Evolutionary conservation across 2,329 filamentous ascomycete species (phyloP), one percentile per base, ranked within the genome.

Genomic region (Macrophomina tecta): DNA sequence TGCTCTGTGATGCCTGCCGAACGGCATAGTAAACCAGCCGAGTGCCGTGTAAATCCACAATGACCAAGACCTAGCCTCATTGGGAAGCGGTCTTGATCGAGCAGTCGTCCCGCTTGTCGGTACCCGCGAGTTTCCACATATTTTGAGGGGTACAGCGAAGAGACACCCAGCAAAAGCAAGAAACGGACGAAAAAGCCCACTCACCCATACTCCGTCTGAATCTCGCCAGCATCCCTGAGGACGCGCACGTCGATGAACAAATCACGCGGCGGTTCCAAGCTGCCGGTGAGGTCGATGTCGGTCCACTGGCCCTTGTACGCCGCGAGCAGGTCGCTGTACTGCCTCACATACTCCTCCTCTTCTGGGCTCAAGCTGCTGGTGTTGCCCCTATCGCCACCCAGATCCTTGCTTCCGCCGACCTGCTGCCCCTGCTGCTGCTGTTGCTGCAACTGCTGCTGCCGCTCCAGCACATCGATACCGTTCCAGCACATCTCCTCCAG

Each of bases 261-360:
- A 79, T 99, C 95, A 72, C 89, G 88, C n/a, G 95, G 95, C 30
- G 95, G 95, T 75, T 97, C 93, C 75, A 99, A 82, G 74, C 91
- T 95, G 38, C 95, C 95, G 2, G 95, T 97, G 65, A 99, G 83
- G 79, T 99, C 95, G 71, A 99, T 91, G 77, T 99, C 95, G 23
- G 94, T 98, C 94, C 94, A 99, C 74, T 97, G 93, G 0, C 95
- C 95, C 78, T 99, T 99, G 80, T 96, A 97, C 1, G 93, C 92
- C n/a, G 94, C 93, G 65, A 99, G 82, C 71, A 99, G 83, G 74
- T 99, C 94, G 70, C 91, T 90, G 76, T 97, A 99, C 74, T 94
- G 90, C 68, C 94, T 86, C 67, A 97, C 91, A 75, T 97, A 99
- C 73, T 98, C 95, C 52, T 65, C 63, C 40, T 65, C 63, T 77